A percentile compares a stretch with the other conserved stretches of the same genome.
phyloP scores from a whole-genome alignment of 495 filamentous ascomycete genomes.

The Pyrenula aspistea region DNA sequence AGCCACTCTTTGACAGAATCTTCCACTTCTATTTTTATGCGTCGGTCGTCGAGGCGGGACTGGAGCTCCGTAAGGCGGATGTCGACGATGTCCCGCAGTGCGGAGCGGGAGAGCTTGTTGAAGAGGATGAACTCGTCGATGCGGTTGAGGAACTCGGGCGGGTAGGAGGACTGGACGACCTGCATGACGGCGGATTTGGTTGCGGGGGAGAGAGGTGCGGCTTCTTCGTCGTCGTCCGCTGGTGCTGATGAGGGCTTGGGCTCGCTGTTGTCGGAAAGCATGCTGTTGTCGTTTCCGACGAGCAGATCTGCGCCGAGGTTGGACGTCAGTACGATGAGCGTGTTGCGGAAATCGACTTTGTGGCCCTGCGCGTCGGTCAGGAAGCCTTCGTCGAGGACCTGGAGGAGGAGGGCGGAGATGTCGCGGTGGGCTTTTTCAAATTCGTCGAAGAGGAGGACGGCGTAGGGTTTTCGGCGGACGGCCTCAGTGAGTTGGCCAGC shows the following conservation, averaged over 20 bases:
- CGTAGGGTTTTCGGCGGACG: constrained; percentile 89
- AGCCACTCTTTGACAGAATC: constrained; percentile 72
- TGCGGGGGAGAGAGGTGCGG: constrained; percentile 53
- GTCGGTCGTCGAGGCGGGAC: constrained; percentile 67
- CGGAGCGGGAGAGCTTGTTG: constrained; percentile 62
- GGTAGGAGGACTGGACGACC: constrained; percentile 64
- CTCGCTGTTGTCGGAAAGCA: no score
- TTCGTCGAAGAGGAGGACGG: constrained; percentile 89
- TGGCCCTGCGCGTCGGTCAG: constrained; percentile 92
- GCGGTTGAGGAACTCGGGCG: constrained; percentile 92
- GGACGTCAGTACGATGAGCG: constrained; percentile 88
- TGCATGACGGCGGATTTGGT: constrained; percentile 76
- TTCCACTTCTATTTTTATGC: constrained; percentile 64
- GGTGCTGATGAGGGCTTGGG: constrained; percentile 7
- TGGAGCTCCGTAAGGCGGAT: constrained; percentile 83
- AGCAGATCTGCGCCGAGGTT: constrained; percentile 59
- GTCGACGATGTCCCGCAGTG: constrained; percentile 85
- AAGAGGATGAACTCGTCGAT: constrained; percentile 97
- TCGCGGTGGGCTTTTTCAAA: constrained; percentile 97
- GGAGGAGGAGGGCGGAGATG: constrained; percentile 85
- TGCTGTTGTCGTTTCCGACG: constrained; percentile 27
- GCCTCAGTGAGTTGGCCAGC: constrained; percentile 94
- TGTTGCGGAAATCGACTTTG: constrained; percentile 92
- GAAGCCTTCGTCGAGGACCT: constrained; percentile 94
- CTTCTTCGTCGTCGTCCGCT: constrained; percentile 47